These are phyloP conservation scores for Kuraishia hungarica DNA, from an alignment of 805 yeast genomes.

Conservation along the genomic window DNA sequence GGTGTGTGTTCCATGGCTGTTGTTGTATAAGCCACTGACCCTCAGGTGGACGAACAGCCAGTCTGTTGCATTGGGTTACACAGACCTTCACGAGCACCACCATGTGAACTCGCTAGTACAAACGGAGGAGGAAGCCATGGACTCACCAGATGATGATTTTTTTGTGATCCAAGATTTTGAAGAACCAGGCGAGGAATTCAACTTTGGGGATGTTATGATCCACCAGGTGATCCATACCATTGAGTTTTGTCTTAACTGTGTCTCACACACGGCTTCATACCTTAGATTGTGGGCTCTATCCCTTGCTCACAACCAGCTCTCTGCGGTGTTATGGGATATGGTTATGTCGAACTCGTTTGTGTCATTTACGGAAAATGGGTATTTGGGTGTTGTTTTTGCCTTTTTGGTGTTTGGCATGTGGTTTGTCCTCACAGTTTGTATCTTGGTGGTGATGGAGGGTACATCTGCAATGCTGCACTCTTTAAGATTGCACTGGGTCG, in stretches of 20 bases:
- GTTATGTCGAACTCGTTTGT: slow-evolving; percentile 77
- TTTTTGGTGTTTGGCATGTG: slow-evolving; percentile 87
- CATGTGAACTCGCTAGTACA: slow-evolving; percentile 16
- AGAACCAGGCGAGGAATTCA: slow-evolving; percentile 46
- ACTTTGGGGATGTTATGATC: slow-evolving; percentile 90
- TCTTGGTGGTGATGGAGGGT: slow-evolving; percentile 95
- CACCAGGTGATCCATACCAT: slow-evolving; percentile 97
- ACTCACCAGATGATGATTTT: slow-evolving; percentile 21
- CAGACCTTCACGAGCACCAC: slow-evolving; percentile 40
- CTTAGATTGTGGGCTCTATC: slow-evolving; percentile 96
- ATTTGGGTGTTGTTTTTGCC: slow-evolving; percentile 60
- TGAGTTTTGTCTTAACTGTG: slow-evolving; percentile 94
- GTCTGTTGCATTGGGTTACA: slow-evolving; percentile 38
- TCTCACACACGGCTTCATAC: slow-evolving; percentile 97
- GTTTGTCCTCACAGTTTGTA: slow-evolving; percentile 86
- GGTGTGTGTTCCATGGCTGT: slow-evolving; percentile 86
- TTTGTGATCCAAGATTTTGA: slow-evolving; percentile 39
- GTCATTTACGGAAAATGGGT: slow-evolving; percentile 38
- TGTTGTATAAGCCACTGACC: slow-evolving; percentile 72
- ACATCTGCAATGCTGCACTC: slow-evolving; percentile 99
- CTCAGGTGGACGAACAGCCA: slow-evolving; percentile 37
- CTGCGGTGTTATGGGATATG: slow-evolving; percentile 95
- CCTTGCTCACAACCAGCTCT: slow-evolving; percentile 92
- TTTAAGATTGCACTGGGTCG: slow-evolving; percentile 98
- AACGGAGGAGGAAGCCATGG: slow-evolving; percentile 12